Base-by-base conservation (phyloP, 1,284 basidiomycete species). In the Fistulinella cinereoalba region DNA sequence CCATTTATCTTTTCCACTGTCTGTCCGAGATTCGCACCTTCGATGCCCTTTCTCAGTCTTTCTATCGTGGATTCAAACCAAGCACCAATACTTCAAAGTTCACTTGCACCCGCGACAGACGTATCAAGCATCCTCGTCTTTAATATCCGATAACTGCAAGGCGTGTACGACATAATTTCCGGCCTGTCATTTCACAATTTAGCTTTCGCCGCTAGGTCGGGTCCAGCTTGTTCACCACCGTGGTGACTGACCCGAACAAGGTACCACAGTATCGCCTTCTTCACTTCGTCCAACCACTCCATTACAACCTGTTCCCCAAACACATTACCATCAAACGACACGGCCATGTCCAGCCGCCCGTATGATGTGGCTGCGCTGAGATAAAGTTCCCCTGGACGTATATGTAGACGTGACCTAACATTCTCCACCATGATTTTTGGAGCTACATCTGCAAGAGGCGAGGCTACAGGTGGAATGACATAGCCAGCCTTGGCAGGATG, bases 311-410 rank as follows among this genome's bases (percentile, higher is more conserved):
- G 62, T 19, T 64, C 55, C 3, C 71, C 65, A 40, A 68, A 77
- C 1, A 71, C 70, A 51, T 77, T 74, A 6, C 55, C 52, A 46
- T 78, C 76, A 55, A 61, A 77, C 44, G 62, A 70, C 0, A 72
- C 45, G 15, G 53, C 32, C n/a, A 77, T 38, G 9, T 51, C 56
- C 27, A 78, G 45, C 28, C 6, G 43, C 13, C 41, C 43, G 9
- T 9, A 15, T n/a, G 11, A 19, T 7, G 18, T 41, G 9, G 3
- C 50, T 4, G 77, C 72, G 3, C 72, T 71, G 1, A 79, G 64
- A 49, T 79, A 79, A 16, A 80, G 58, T 52, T 80, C 76, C 6
- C 55, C 63, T 6, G 77, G 76, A 4, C 74, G 69, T 43, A 72
- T 70, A 25, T 68, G 72, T 11, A 79, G 59, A 46, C 51, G 57